These are phyloP conservation scores for Secale cereale DNA, from an alignment of 176 grass and related monocot genomes.

Conservation along the genomic window DNA sequence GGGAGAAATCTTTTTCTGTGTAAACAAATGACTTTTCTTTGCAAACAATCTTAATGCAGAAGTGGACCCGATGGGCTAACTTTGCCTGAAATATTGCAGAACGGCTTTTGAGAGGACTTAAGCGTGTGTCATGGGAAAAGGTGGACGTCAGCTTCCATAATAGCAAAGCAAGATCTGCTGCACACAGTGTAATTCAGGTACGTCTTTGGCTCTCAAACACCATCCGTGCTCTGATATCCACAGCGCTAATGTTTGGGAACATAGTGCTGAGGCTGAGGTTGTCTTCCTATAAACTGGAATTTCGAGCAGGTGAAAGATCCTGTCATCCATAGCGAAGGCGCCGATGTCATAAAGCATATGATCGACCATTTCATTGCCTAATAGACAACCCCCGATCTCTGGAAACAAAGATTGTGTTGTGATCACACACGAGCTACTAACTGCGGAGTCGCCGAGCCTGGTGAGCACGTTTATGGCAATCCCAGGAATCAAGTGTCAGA, in stretches of 20 bases:
- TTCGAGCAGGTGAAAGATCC: slow-evolving; percentile 74
- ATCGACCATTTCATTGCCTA: slow-evolving; percentile 67
- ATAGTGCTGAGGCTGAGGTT: background rate
- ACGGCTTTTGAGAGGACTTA: slow-evolving; percentile 69
- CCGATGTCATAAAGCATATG: slow-evolving; percentile 85
- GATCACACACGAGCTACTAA: slow-evolving; percentile 26
- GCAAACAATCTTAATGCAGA: too few relatives aligned
- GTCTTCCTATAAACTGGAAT: background rate
- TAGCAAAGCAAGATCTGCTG: slow-evolving; percentile 71
- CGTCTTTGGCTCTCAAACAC: background rate
- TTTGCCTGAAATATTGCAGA: slow-evolving; percentile 50
- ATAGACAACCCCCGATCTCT: background rate
- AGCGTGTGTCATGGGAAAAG: slow-evolving; percentile 90
- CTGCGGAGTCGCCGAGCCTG: slow-evolving; percentile 32
- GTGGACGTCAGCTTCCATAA: slow-evolving; percentile 93
- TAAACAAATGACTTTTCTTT: too few relatives aligned
- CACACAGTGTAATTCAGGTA: slow-evolving; percentile 97
- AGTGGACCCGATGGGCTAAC: background rate
- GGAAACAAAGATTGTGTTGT: slow-evolving; percentile 22
- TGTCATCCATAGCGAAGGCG: slow-evolving; percentile 66
- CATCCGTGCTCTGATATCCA: background rate
- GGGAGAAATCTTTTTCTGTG: too few relatives aligned
- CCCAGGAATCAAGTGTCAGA: slow-evolving; percentile 23
- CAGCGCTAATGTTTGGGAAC: background rate
- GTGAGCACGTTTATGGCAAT: slow-evolving; percentile 38